Percentiles rank a stretch among this genome's conserved stretches.
Conservation (phyloP, 78 protist genomes). For the Dictyostelium firmibasis region DNA sequence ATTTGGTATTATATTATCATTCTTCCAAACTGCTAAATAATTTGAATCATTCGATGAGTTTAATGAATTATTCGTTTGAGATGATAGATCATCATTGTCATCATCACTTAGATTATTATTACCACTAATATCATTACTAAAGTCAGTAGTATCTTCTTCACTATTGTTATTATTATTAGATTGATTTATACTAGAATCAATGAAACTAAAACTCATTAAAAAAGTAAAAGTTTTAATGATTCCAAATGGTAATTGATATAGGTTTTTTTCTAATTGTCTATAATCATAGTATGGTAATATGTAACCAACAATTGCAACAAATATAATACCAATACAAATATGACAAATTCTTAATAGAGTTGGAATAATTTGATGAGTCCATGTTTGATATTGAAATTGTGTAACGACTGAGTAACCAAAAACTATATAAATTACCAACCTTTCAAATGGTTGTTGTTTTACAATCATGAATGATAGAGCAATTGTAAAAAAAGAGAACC, state of each 20-base stretch:
- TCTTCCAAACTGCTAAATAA: too few relatives aligned
- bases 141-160: background rate
- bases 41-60: background rate
- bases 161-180: background rate
- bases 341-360: background rate
- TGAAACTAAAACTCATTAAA: slow-evolving; percentile 8
- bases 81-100: background rate
- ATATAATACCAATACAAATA: background rate
- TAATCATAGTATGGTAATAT: slow-evolving; percentile 5
- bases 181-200: background rate
- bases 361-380: background rate
- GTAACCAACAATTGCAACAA: background rate
- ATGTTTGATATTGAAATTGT: slow-evolving; percentile 6
- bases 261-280: slow-evolving; percentile 12
- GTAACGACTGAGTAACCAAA: slow-evolving; percentile 5
- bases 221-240: background rate
- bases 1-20: background rate
- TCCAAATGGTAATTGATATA: slow-evolving; percentile 29
- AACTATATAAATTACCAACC: background rate
- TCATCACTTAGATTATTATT: background rate
- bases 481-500: slow-evolving; percentile 11
- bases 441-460: slow-evolving; percentile 29
- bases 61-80: background rate
- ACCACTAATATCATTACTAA: background rate
- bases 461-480: background rate